Conservation (phyloP, 1,139 yeast species). For the Kurtzmaniella quercitrusa region DNA sequence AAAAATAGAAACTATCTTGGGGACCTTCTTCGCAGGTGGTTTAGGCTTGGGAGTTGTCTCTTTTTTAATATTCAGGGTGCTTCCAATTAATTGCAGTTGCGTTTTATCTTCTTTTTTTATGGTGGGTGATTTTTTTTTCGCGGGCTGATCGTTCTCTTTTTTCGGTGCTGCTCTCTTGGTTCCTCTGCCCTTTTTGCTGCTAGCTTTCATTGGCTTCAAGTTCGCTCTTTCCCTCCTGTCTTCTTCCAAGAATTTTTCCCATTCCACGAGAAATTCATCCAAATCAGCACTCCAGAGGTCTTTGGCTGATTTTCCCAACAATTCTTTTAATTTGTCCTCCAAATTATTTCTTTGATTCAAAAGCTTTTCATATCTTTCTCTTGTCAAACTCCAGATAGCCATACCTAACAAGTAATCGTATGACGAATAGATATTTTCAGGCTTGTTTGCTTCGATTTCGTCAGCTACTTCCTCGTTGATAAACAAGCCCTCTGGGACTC, state of each 20-base stretch:
- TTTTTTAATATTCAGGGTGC: background rate
- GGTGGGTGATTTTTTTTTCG: conserved; percentile 11
- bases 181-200: conserved; percentile 24
- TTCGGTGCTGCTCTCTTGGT: conserved; percentile 10
- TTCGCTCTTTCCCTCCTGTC: conserved; percentile 32
- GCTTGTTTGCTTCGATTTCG: conserved; percentile 32
- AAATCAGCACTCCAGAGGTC: conserved; percentile 86
- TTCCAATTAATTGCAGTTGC: background rate
- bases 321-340: conserved; percentile 64
- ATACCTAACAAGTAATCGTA: conserved; percentile 78
- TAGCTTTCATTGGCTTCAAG: conserved; percentile 25
- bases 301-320: conserved; percentile 71
- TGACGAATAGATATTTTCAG: conserved; percentile 48
- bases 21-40: conserved; percentile 8
- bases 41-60: conserved; percentile 10
- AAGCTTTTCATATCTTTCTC: conserved; percentile 80
- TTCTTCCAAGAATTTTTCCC: conserved; percentile 54
- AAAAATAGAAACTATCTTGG: conserved; percentile 17
- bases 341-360: conserved; percentile 68
- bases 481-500: conserved; percentile 6
- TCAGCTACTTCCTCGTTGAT: conserved; percentile 29
- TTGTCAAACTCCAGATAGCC: conserved; percentile 92
- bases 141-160: conserved; percentile 10
- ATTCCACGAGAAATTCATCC: conserved; percentile 63
- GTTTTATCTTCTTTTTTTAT: conserved; percentile 5